These are phyloP conservation scores for Phaeosphaeriaceae sp. DNA, from an alignment of 2,329 filamentous ascomycete species.

Conservation along the genomic window DNA sequence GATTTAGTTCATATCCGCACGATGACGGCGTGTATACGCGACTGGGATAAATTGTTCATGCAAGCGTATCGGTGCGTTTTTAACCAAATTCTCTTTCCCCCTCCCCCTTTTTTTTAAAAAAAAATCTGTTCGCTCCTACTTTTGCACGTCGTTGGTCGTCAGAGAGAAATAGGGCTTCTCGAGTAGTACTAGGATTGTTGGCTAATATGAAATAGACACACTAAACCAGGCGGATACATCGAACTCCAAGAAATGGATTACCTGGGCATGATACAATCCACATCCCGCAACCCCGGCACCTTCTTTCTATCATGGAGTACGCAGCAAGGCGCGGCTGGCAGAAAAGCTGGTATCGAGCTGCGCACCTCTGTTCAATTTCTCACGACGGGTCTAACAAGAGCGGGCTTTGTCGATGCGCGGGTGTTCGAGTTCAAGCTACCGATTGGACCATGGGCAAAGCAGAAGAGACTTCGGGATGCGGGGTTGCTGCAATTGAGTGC, in stretches of 20 bases:
- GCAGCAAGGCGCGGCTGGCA: slow-evolving; percentile 26
- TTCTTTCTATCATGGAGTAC: slow-evolving; percentile 28
- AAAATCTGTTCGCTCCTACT: too few relatives aligned
- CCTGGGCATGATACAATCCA: slow-evolving; percentile 29
- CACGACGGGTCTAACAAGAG: slow-evolving; percentile 17
- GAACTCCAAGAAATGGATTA: slow-evolving; percentile 43
- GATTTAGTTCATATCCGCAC: slow-evolving; percentile 63
- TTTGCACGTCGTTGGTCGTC: too few relatives aligned
- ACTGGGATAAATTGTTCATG: slow-evolving; percentile 59
- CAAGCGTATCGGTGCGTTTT: slow-evolving; percentile 50
- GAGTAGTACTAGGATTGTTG: too few relatives aligned
- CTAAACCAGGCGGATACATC: slow-evolving; percentile 35
- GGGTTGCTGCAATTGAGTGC: slow-evolving; percentile 35
- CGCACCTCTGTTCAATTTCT: slow-evolving; percentile 30
- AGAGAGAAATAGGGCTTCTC: too few relatives aligned
- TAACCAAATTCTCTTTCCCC: background rate
- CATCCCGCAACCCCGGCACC: slow-evolving; percentile 39
- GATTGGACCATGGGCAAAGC: slow-evolving; percentile 29
- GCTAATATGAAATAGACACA: slow-evolving; percentile 37
- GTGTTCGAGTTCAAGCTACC: slow-evolving; percentile 28
- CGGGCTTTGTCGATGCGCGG: slow-evolving; percentile 27
- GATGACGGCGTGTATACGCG: slow-evolving; percentile 59
- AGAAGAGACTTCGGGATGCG: slow-evolving; percentile 27
- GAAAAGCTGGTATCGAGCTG: slow-evolving; percentile 27
- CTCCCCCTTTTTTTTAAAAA: background rate